Conservation (phyloP, 768 basidiomycete species). For the Cyathus striatus region DNA sequence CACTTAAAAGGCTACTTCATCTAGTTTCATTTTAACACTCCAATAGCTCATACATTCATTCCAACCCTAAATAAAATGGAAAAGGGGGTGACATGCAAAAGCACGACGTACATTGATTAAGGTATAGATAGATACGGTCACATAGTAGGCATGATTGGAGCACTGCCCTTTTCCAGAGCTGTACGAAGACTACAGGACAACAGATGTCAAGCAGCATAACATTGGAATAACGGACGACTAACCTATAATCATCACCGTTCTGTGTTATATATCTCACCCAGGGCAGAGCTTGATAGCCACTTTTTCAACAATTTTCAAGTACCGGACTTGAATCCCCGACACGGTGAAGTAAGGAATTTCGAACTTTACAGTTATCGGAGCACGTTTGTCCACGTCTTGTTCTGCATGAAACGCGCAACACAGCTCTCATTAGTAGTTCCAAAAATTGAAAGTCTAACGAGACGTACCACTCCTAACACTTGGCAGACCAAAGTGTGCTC, state of each 20-base stretch:
- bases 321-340: conserved; percentile 95
- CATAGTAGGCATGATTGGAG: conserved; percentile 57
- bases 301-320: conserved; percentile 98
- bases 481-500: conserved; percentile 95
- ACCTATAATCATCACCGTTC: conserved; percentile 92
- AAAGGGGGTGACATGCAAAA: too few species aligned
- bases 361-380: conserved; percentile 95
- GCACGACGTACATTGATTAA: too few species aligned
- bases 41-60: too few species aligned
- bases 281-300: conserved; percentile 92
- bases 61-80: too few species aligned
- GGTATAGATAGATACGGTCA: too few species aligned
- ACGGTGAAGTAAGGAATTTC: conserved; percentile 99
- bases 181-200: conserved; percentile 54
- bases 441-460: too few species aligned
- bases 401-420: too few species aligned
- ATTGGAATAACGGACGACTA: not conserved
- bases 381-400: conserved; percentile 81
- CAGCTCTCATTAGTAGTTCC: too few species aligned
- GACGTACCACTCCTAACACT: conserved; percentile 83
- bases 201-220: not conserved
- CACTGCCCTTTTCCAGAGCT: conserved; percentile 69
- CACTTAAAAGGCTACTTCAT: too few species aligned
- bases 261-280: conserved; percentile 96
- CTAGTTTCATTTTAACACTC: too few species aligned